Conservation (phyloP, 306 rosid genomes). For the Trichosanthes truncata region DNA sequence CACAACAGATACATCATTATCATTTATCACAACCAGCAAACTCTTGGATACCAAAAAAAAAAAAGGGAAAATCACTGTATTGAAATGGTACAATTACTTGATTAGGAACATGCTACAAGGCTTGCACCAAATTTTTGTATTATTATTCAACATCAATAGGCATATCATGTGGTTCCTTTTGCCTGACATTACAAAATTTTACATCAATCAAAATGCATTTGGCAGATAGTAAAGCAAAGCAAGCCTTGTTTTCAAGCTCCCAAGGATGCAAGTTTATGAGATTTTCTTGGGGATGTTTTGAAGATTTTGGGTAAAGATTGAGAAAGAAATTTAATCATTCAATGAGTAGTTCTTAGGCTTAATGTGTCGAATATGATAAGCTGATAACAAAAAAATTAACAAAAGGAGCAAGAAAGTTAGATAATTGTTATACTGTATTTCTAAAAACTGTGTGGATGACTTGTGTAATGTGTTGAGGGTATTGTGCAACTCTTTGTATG, state of each 20-base stretch:
- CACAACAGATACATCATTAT: background rate
- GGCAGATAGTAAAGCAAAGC: background rate
- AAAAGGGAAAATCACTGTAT: background rate
- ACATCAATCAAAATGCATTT: background rate
- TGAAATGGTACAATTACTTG: background rate
- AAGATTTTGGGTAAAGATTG: background rate
- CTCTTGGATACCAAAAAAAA: background rate
- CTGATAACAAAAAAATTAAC: background rate
- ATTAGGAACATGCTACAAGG: background rate
- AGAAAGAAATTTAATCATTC: background rate
- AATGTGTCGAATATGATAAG: background rate
- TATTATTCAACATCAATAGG: background rate
- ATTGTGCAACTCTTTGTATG: background rate
- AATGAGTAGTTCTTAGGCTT: background rate
- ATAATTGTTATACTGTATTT: background rate
- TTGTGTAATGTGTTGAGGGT: background rate
- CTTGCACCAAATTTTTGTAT: background rate
- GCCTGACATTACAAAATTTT: background rate
- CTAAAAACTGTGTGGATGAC: too few relatives aligned
- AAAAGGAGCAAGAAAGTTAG: background rate
- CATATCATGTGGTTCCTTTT: constrained; percentile 1
- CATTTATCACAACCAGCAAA: background rate
- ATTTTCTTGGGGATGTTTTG: background rate
- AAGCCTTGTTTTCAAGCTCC: background rate
- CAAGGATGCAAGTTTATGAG: background rate